Percentiles rank a stretch among this genome's conserved stretches.
These are phyloP conservation scores for Tranzscheliella williamsii DNA, from an alignment of 1,284 basidiomycete species.

Conservation along the genomic window DNA sequence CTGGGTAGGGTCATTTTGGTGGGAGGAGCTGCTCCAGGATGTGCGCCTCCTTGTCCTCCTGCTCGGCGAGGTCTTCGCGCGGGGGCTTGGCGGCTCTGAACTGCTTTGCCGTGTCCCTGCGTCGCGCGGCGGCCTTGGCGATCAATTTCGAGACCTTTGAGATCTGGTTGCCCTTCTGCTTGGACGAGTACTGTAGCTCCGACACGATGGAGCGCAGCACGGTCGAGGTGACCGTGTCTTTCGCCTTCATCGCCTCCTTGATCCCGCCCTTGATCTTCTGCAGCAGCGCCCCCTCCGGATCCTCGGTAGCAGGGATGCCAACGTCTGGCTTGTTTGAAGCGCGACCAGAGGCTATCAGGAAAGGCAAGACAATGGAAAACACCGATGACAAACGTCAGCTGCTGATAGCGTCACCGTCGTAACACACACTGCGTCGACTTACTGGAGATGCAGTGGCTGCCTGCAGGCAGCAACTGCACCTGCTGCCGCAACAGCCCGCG, in stretches of 20 bases:
- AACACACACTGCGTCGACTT: too few relatives aligned
- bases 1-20: not conserved
- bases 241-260: constrained; percentile 49
- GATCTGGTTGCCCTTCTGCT: constrained; percentile 31
- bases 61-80: constrained; percentile 44
- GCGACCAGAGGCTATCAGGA: too few relatives aligned
- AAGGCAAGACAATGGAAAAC: too few relatives aligned
- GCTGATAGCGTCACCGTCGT: too few relatives aligned
- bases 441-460: too few relatives aligned
- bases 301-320: too few relatives aligned
- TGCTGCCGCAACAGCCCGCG: too few relatives aligned
- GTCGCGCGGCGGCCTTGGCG: constrained; percentile 40
- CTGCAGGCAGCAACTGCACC: too few relatives aligned
- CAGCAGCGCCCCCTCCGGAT: constrained; percentile 31
- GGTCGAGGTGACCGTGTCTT: constrained; percentile 40
- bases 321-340: constrained; percentile 6
- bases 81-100: constrained; percentile 44
- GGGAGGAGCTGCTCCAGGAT: constrained; percentile 39
- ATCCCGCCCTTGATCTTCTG: constrained; percentile 40
- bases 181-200: constrained; percentile 47
- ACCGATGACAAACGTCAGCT: too few relatives aligned
- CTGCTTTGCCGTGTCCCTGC: constrained; percentile 40
- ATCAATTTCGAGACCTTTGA: constrained; percentile 34
- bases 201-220: constrained; percentile 46
- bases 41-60: constrained; percentile 45